Evolutionary conservation across 139 green algal genomes (phyloP).

Genomic region (Nannochloris sp.): DNA sequence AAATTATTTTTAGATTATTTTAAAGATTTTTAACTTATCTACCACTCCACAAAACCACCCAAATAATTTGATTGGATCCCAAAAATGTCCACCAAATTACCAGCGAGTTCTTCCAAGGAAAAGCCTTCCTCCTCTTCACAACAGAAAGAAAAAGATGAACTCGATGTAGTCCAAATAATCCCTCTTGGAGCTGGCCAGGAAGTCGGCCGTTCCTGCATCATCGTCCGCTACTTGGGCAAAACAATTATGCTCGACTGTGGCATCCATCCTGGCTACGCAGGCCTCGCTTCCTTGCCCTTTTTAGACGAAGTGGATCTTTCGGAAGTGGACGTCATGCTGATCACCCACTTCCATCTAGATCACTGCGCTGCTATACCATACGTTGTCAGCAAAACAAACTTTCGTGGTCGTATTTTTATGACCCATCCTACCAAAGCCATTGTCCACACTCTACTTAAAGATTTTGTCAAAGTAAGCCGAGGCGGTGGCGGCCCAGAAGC

Average conservation of each 20-base stretch:
- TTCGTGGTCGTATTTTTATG: slow-evolving; percentile 93
- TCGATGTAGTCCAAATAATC: slow-evolving; percentile 50
- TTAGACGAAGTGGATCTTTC: slow-evolving; percentile 83
- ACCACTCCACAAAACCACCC: too few relatives aligned
- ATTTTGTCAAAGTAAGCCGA: slow-evolving; percentile 72
- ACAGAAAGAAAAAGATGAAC: too few relatives aligned
- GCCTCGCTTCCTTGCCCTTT: slow-evolving; percentile 79
- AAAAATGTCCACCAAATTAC: too few relatives aligned
- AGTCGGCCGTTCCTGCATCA: slow-evolving; percentile 91
- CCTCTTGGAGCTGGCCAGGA: slow-evolving; percentile 92
- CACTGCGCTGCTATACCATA: slow-evolving; percentile 94
- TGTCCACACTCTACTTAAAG: slow-evolving; percentile 82
- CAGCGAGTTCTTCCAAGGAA: too few relatives aligned
- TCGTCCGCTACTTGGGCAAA: slow-evolving; percentile 80
- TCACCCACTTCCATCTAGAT: slow-evolving; percentile 99
- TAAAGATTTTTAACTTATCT: too few relatives aligned
- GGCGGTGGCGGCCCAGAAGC: slow-evolving; percentile 9
- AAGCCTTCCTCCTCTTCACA: too few relatives aligned
- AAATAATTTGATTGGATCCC: too few relatives aligned
- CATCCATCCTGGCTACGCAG: slow-evolving; percentile 86
- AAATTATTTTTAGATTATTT: too few relatives aligned
- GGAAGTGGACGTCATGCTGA: slow-evolving; percentile 80
- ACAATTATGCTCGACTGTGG: slow-evolving; percentile 93
- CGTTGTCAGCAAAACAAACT: slow-evolving; percentile 78
- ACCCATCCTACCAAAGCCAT: slow-evolving; percentile 98